A percentile compares a stretch with the other conserved stretches of the same genome.
These are phyloP conservation scores for Aristolochia californica DNA, from an alignment of 164 flowering plant species.

Conservation along the genomic window DNA sequence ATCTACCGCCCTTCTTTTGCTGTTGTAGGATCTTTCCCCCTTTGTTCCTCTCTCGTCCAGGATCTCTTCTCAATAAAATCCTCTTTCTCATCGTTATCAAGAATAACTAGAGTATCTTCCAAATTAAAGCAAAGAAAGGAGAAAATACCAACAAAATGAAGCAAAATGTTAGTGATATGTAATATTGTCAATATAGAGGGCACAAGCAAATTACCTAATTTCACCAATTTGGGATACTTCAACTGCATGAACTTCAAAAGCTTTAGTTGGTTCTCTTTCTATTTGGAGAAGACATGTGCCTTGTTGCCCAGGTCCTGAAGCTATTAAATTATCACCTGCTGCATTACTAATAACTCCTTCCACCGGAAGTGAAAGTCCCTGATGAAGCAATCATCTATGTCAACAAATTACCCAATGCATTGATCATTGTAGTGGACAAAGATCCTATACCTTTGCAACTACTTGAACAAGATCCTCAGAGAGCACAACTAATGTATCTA, in stretches of 20 bases:
- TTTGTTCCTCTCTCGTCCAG: too few species aligned
- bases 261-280: slow-evolving; percentile 7
- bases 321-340: slow-evolving; percentile 21
- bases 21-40: too few species aligned
- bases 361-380: slow-evolving; percentile 43
- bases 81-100: too few species aligned
- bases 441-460: slow-evolving; percentile 44
- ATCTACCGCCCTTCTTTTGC: too few species aligned
- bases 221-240: too few species aligned
- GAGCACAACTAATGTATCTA: slow-evolving; percentile 54
- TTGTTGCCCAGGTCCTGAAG: slow-evolving; percentile 11
- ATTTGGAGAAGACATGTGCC: slow-evolving; percentile 2
- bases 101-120: too few species aligned
- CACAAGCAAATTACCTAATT: too few species aligned
- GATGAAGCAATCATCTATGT: slow-evolving; percentile 6
- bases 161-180: too few species aligned
- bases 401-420: slow-evolving; percentile 3
- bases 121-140: too few species aligned
- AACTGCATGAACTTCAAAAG: not conserved
- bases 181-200: too few species aligned
- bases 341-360: slow-evolving; percentile 25
- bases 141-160: too few species aligned
- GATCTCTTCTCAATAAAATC: too few species aligned
- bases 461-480: slow-evolving; percentile 74
- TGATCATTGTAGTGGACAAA: not conserved